Percentiles rank a stretch among this genome's conserved stretches.
These are phyloP conservation scores for Ogataea trehalophila DNA, from an alignment of 805 yeast genomes.

Conservation along the genomic window DNA sequence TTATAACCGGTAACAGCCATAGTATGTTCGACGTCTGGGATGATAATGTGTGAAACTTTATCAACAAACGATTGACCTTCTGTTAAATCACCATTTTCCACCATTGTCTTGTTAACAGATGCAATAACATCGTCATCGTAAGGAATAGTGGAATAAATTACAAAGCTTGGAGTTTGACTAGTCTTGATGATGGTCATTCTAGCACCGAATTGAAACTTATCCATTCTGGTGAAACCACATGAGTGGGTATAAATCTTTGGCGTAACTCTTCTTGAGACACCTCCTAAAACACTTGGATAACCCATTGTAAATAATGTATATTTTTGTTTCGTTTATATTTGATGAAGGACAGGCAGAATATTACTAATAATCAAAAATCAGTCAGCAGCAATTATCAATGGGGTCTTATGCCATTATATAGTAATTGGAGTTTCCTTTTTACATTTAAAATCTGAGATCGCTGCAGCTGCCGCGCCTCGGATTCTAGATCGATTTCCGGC, in stretches of 20 bases:
- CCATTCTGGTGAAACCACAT: conserved; percentile 28
- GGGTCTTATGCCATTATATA: no score
- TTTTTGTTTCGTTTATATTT: neutral
- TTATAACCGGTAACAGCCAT: conserved; percentile 55
- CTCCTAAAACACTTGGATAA: conserved; percentile 35
- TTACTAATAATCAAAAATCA: neutral
- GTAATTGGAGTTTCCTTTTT: no score
- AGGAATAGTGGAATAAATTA: conserved; percentile 59
- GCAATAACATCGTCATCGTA: conserved; percentile 41
- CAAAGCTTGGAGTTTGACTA: conserved; percentile 26
- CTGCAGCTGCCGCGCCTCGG: no score
- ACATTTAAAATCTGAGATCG: no score
- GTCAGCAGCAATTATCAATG: neutral
- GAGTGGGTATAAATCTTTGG: conserved; percentile 32
- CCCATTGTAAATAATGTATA: conserved; percentile 29
- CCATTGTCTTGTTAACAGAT: conserved; percentile 30
- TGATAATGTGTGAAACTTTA: conserved; percentile 45
- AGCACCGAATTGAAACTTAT: conserved; percentile 32
- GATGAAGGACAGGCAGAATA: no score
- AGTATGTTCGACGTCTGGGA: conserved; percentile 64
- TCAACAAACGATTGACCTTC: conserved; percentile 30
- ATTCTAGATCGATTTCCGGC: no score
- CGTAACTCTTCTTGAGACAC: conserved; percentile 33
- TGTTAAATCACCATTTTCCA: conserved; percentile 22
- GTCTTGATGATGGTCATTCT: conserved; percentile 35